Conservation (phyloP, 108 stramenopile genomes). For the Nitzschia putrida region DNA sequence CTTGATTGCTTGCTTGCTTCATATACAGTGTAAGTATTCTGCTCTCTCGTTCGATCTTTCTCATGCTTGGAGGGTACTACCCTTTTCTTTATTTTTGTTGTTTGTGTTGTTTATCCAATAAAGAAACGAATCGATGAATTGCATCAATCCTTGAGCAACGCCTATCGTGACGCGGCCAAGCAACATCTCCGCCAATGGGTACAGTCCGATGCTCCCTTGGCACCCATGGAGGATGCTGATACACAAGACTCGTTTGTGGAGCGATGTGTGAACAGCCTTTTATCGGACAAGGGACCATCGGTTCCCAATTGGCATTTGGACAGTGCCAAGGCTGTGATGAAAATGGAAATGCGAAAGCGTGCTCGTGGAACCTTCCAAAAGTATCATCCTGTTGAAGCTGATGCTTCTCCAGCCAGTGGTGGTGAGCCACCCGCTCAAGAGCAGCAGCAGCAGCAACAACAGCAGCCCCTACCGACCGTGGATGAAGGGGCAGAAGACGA, state of each 20-base stretch:
- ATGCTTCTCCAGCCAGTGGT: neutral
- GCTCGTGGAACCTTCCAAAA: slow-evolving; percentile 23
- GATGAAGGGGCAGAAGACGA: slow-evolving; percentile 6
- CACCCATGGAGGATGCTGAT: slow-evolving; percentile 43
- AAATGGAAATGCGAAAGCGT: slow-evolving; percentile 28
- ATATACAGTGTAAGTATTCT: too few species aligned
- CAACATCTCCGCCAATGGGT: slow-evolving; percentile 28
- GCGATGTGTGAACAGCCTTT: slow-evolving; percentile 16
- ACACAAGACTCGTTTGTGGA: slow-evolving; percentile 32
- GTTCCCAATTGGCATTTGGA: slow-evolving; percentile 28
- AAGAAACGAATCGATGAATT: slow-evolving; percentile 38
- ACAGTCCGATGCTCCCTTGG: slow-evolving; percentile 17
- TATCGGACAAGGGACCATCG: neutral
- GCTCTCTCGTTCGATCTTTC: too few species aligned
- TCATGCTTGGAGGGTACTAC: too few species aligned
- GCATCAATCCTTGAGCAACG: slow-evolving; percentile 35
- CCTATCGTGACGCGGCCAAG: slow-evolving; percentile 36
- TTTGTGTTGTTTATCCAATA: neutral
- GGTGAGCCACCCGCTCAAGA: neutral
- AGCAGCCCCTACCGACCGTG: neutral
- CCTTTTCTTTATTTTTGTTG: too few species aligned
- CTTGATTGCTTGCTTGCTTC: too few species aligned
- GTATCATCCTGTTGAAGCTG: slow-evolving; percentile 25
- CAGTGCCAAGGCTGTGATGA: slow-evolving; percentile 14
- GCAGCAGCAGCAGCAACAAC: neutral